Percentiles rank a stretch among this genome's conserved stretches.
These are phyloP conservation scores for Pseudogymnoascus sp. DNA, from an alignment of 2,329 filamentous ascomycete genomes.

Conservation along the genomic window DNA sequence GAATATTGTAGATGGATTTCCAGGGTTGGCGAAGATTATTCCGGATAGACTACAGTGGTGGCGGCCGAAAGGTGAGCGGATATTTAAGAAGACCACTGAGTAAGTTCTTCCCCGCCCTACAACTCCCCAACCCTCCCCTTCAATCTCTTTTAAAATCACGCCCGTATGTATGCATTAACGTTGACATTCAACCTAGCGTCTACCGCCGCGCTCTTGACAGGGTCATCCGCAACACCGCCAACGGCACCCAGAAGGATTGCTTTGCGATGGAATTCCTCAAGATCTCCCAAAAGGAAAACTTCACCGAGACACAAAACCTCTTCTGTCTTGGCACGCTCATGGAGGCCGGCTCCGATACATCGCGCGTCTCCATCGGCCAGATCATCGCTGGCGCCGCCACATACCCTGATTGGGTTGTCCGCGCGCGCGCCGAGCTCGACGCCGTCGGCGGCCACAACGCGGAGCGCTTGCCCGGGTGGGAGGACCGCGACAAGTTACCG, in stretches of 20 bases:
- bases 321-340: constrained; percentile 32
- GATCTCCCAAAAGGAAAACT: constrained; percentile 21
- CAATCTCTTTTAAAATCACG: too few species aligned
- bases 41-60: constrained; percentile 29
- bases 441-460: constrained; percentile 34
- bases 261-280: constrained; percentile 29
- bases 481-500: constrained; percentile 35
- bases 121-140: too few species aligned
- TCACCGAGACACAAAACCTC: constrained; percentile 23
- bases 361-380: constrained; percentile 31
- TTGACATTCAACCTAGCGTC: constrained; percentile 14
- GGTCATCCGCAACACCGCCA: constrained; percentile 21
- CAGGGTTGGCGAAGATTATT: constrained; percentile 25
- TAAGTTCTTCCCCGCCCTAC: constrained; percentile 6
- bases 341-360: constrained; percentile 40
- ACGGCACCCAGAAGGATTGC: constrained; percentile 26
- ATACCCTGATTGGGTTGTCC: constrained; percentile 19
- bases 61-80: constrained; percentile 23
- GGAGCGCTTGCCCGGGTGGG: constrained; percentile 34
- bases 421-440: constrained; percentile 39
- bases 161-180: too few species aligned
- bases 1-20: constrained; percentile 30
- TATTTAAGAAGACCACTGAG: constrained; percentile 19
- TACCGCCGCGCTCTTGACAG: constrained; percentile 24
- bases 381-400: constrained; percentile 28